Evolutionary conservation across 352 stramenopile species (phyloP).

Genomic region (Globisporangium spinosum): DNA sequence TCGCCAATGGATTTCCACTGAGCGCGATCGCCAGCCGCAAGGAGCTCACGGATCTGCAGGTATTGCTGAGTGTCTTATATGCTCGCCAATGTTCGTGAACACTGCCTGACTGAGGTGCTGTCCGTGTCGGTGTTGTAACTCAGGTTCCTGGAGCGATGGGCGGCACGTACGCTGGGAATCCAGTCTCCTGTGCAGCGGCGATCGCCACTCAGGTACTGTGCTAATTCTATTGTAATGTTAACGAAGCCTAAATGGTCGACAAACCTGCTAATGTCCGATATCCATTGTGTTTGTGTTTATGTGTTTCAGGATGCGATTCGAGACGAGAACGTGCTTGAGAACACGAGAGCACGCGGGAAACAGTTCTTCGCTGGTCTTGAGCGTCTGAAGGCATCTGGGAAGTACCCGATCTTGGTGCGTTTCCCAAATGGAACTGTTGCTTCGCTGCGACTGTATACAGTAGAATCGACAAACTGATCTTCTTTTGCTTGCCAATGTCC

Average conservation of each 20-base stretch:
- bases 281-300: not conserved
- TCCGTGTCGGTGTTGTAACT: not conserved
- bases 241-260: not conserved
- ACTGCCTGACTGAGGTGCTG: not conserved
- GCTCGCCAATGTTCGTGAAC: not conserved
- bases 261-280: not conserved
- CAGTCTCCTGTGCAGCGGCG: slow-evolving; percentile 88
- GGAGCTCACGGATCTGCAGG: slow-evolving; percentile 79
- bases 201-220: slow-evolving; percentile 53
- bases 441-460: not conserved
- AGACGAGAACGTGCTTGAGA: slow-evolving; percentile 88
- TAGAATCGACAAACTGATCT: not conserved
- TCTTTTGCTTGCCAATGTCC: not conserved
- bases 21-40: slow-evolving; percentile 86
- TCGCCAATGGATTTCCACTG: slow-evolving; percentile 91
- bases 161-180: slow-evolving; percentile 92
- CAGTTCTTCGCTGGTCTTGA: slow-evolving; percentile 76
- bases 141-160: slow-evolving; percentile 87
- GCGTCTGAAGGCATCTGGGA: slow-evolving; percentile 64
- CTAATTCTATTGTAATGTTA: not conserved
- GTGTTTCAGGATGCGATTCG: slow-evolving; percentile 70
- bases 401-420: slow-evolving; percentile 55
- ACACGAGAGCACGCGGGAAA: slow-evolving; percentile 65
- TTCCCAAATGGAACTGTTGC: not conserved
- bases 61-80: not conserved